Evolutionary conservation across 139 green algal genomes (phyloP), one percentile per base, ranked within the genome.

Genomic region (Monoraphidium neglectum): DNA sequence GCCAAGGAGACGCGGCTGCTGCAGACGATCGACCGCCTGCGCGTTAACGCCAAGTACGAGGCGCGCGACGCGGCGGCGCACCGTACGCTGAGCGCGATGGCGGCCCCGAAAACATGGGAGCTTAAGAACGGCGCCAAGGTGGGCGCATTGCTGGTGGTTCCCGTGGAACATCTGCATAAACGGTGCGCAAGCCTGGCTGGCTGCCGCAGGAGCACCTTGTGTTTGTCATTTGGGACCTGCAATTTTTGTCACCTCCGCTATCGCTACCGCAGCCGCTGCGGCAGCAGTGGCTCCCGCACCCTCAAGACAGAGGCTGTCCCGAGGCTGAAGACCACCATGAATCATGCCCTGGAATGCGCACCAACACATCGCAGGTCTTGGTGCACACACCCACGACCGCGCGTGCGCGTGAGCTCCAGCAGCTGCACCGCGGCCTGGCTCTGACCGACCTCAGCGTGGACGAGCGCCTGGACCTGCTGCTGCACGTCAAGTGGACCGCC

Each of bases 401-500:
- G 12, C 88, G 91, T 35, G 90, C 93, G n/a, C 82, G 84, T 63
- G 90, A 95, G 84, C 89, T 97, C 72, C 85, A 83, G 79, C 88
- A 90, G 74, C 84, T 95, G 56, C 95, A 95, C 89, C 88, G 87
- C 46, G 87, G 87, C 36, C 82, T 94, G 43, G 86, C 76, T 47
- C 69, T 90, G 78, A 83, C 77, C 28, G 68, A 83, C 61, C 80
- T 93, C 23, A 87, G 76, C 0, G 80, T 91, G 21, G 89, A 95
- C 36, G 90, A 96, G 84, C 87, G 93, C 18, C 80, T 97, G 47
- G 90, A 95, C 62, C 92, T 95, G 81, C 87, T 97, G 86, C 84
- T 95, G 81, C 91, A 96, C 69, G 91, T 95, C 32, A 96, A 97
- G 86, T 96, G 90, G 86, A 91, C 87, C 3, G 89, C 92, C 68